Evolutionary conservation across 2,329 filamentous ascomycete species (phyloP), one percentile per base, ranked within the genome.

Genomic region (Neofusicoccum ribis): DNA sequence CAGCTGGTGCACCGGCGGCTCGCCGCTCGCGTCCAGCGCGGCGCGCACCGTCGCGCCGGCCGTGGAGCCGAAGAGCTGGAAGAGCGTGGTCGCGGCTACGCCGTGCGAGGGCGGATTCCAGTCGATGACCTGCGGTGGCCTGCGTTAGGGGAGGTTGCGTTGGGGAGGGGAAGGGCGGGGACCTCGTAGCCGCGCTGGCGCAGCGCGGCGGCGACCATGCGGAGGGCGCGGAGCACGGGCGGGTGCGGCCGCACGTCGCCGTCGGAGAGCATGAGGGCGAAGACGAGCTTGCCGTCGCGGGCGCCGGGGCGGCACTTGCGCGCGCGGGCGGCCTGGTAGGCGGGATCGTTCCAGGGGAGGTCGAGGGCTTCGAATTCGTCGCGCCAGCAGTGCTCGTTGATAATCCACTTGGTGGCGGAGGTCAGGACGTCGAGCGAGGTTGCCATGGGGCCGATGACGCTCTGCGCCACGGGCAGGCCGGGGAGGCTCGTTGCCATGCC

Each of bases 261-360:
- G 43, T 69, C 67, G 36, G 49, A 60, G 15, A 31, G 37, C 54
- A 71, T 52, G 11, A 70, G 11, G 8, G 65, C 70, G 58, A 71
- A 69, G 3, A 68, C 66, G 12, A 71, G 67, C 44, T 63, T 70
- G 3, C 68, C 69, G 39, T 50, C 46, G 61, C 11, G 66, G 44
- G 17, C n/a, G 12, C 50, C 50, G 6, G n/a, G 14, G 14, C 50
- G 15, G n/a, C 31, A 36, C 31, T 37, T 31, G 14, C 50, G 14
- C 31, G n/a, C 17, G 17, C 50, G 14, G 17, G 50, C n/a, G 11
- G 14, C 11, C 31, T 20, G 14, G 23, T 15, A 52, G 17, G 68
- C 63, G n/a, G 59, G 49, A 14, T 34, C 43, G 23, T 78, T 75
- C 85, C 85, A 88, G 0, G 83, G 82, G 0, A 81, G 72, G 7